A percentile compares a stretch with the other conserved stretches of the same genome.
phyloP scores from a whole-genome alignment of 1,139 yeast species.

The Hyphopichia pseudoburtonii region DNA sequence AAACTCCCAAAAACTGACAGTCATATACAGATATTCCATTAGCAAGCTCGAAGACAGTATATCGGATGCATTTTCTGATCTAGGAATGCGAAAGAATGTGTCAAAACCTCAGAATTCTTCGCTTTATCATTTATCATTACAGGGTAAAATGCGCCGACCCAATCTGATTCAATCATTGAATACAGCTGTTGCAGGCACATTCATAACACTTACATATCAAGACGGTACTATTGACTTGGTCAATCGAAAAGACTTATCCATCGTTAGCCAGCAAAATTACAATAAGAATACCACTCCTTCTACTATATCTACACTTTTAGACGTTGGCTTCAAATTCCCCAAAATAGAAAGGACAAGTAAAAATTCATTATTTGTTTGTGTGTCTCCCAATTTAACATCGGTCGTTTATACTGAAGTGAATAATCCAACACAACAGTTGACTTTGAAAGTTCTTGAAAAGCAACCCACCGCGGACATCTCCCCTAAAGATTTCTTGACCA shows the following conservation, averaged over 20 bases:
- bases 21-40: slow-evolving; percentile 38
- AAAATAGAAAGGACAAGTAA: slow-evolving; percentile 12
- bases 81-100: slow-evolving; percentile 29
- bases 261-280: slow-evolving; percentile 12
- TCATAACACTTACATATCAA: slow-evolving; percentile 28
- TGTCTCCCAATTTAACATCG: slow-evolving; percentile 63
- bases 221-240: slow-evolving; percentile 46
- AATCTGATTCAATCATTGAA: slow-evolving; percentile 22
- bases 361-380: slow-evolving; percentile 38
- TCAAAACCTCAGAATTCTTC: slow-evolving; percentile 6
- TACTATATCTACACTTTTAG: slow-evolving; percentile 47
- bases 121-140: slow-evolving; percentile 17
- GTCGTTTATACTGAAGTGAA: slow-evolving; percentile 34
- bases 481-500: slow-evolving; percentile 33
- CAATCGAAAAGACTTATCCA: slow-evolving; percentile 32
- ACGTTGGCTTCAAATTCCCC: slow-evolving; percentile 58
- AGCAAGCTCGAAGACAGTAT: slow-evolving; percentile 24
- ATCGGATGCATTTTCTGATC: slow-evolving; percentile 31
- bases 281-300: slow-evolving; percentile 11
- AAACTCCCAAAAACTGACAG: slow-evolving; percentile 18
- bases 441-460: slow-evolving; percentile 31
- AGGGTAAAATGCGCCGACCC: slow-evolving; percentile 22
- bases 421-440: slow-evolving; percentile 19
- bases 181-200: slow-evolving; percentile 22
- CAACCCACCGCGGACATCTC: slow-evolving; percentile 15